Evolutionary conservation across 139 green algal genomes (phyloP).

Genomic region (Choricystis sp.): DNA sequence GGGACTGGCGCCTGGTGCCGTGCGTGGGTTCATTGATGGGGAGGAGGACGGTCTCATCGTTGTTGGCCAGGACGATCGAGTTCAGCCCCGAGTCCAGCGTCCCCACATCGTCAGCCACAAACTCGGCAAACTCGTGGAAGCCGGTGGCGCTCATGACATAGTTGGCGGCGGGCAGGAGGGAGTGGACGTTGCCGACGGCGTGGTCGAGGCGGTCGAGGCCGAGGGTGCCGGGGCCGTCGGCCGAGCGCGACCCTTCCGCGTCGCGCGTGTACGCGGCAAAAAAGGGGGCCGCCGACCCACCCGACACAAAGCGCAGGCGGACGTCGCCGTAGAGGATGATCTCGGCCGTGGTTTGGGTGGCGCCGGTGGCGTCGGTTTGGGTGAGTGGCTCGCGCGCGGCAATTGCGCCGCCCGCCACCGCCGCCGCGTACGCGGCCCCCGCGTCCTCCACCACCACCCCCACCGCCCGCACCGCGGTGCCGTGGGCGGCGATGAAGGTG

Average conservation of each 20-base stretch:
- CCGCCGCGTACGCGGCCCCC: constrained; percentile 40
- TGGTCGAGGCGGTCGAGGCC: constrained; percentile 75
- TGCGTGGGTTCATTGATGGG: constrained; percentile 94
- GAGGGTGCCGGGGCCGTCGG: constrained; percentile 32
- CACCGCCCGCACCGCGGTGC: constrained; percentile 72
- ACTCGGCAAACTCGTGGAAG: constrained; percentile 97
- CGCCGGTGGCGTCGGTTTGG: constrained; percentile 22
- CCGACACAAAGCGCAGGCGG: constrained; percentile 63
- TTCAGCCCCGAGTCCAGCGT: constrained; percentile 85
- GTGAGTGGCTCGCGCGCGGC: constrained; percentile 36
- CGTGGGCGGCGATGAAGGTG: constrained; percentile 70
- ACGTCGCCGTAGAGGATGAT: constrained; percentile 89
- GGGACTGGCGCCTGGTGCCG: constrained; percentile 49
- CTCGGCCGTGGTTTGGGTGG: constrained; percentile 39
- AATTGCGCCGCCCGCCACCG: constrained; percentile 46
- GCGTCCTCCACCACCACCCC: constrained; percentile 76
- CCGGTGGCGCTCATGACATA: constrained; percentile 32
- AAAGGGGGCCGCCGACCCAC: constrained; percentile 44
- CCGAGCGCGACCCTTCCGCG: constrained; percentile 13
- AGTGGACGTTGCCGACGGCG: constrained; percentile 81
- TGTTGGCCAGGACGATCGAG: constrained; percentile 78
- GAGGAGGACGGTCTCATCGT: constrained; percentile 89
- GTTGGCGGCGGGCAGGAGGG: constrained; percentile 27
- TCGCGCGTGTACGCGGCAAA: constrained; percentile 58
- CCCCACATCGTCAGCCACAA: constrained; percentile 88